These are phyloP conservation scores for Gaultheria prostrata DNA, from an alignment of 148 eudicot genomes.

Conservation along the genomic window DNA sequence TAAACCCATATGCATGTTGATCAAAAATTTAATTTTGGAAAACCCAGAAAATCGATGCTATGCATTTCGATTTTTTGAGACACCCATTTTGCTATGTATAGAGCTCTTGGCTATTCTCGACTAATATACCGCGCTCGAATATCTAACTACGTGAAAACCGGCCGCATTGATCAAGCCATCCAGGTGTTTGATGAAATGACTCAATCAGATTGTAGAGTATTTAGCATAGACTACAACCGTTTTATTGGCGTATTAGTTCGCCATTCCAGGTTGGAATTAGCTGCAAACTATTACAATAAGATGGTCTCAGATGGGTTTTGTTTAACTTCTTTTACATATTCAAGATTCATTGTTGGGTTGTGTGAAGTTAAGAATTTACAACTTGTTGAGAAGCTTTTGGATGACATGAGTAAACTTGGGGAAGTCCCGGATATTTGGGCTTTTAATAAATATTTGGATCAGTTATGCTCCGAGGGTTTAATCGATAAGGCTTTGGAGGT, in stretches of 20 bases:
- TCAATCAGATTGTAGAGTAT: constrained; percentile 70
- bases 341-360: constrained; percentile 78
- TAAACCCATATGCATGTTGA: background rate
- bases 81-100: constrained; percentile 66
- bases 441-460: constrained; percentile 69
- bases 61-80: constrained; percentile 47
- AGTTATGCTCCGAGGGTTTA: constrained; percentile 65
- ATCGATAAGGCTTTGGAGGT: constrained; percentile 56
- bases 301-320: constrained; percentile 73
- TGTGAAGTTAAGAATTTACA: constrained; percentile 63
- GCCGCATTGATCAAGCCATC: constrained; percentile 73
- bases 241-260: constrained; percentile 78
- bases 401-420: constrained; percentile 75
- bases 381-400: constrained; percentile 55
- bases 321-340: constrained; percentile 85
- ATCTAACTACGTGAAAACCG: constrained; percentile 77
- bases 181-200: constrained; percentile 86
- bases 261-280: constrained; percentile 68
- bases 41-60: constrained; percentile 28
- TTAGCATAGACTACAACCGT: constrained; percentile 82
- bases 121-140: constrained; percentile 71
- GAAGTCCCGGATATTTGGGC: constrained; percentile 86
- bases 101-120: constrained; percentile 61
- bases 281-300: constrained; percentile 59
- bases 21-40: background rate